phyloP scores from a whole-genome alignment of 2,329 filamentous ascomycete genomes.

The Claviceps sp. region DNA sequence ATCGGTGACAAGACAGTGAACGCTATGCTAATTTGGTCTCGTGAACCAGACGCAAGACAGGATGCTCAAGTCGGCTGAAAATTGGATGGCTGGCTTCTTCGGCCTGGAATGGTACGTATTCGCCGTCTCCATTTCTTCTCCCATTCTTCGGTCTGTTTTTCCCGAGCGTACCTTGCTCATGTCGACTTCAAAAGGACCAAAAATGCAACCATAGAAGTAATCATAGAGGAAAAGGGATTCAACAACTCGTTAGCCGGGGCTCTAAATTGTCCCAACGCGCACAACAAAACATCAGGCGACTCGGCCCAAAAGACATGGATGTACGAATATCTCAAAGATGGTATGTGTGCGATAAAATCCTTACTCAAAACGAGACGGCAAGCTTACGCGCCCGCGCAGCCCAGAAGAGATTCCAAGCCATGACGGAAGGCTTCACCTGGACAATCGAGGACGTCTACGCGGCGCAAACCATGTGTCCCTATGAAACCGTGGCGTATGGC shows the following conservation, averaged over 20 bases:
- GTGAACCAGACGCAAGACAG: conserved; percentile 49
- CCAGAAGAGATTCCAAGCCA: conserved; percentile 41
- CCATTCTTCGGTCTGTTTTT: not conserved
- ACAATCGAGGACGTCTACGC: conserved; percentile 50
- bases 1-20: not conserved
- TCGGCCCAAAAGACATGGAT: conserved; percentile 47
- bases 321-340: conserved; percentile 49
- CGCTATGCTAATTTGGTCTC: conserved; percentile 2
- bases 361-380: no score
- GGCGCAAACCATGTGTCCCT: conserved; percentile 60
- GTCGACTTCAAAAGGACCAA: conserved; percentile 32
- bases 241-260: conserved; percentile 63
- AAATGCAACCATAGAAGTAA: conserved; percentile 59
- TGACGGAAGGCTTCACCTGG: conserved; percentile 49
- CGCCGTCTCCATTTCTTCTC: not conserved
- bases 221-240: conserved; percentile 49
- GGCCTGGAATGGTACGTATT: conserved; percentile 48
- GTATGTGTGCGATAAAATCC: conserved; percentile 14
- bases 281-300: conserved; percentile 34
- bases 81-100: conserved; percentile 70
- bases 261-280: conserved; percentile 50
- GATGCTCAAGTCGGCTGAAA: conserved; percentile 65
- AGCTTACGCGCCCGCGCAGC: conserved; percentile 24
- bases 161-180: not conserved
- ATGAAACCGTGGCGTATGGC: conserved; percentile 65